Percentiles rank a stretch among this genome's conserved stretches.
These are phyloP conservation scores for Mycena galopus DNA, from an alignment of 768 basidiomycete species.

Conservation along the genomic window DNA sequence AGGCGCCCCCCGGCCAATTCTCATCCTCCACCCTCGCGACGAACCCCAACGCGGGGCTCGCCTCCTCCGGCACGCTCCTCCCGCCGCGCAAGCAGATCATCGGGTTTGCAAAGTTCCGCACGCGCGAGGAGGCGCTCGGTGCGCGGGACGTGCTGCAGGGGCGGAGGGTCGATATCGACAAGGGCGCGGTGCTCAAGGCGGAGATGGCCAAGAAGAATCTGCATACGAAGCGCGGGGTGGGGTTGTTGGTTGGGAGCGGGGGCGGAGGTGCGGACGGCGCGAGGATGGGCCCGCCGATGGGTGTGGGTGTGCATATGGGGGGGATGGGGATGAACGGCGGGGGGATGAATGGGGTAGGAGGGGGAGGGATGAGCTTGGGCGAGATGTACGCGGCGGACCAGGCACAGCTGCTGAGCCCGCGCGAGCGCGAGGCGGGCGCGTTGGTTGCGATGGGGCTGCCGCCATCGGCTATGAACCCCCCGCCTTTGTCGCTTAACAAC, in stretches of 20 bases:
- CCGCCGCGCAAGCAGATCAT: slow-evolving; percentile 95
- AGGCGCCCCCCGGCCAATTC: background rate
- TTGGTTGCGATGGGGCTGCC: slow-evolving; percentile 64
- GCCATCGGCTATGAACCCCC: background rate
- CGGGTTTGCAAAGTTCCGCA: slow-evolving; percentile 96
- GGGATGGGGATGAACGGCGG: slow-evolving; percentile 2
- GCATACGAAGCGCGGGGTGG: slow-evolving; percentile 93
- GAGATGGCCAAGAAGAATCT: slow-evolving; percentile 99
- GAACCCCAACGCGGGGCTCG: no score
- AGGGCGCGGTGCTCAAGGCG: slow-evolving; percentile 93
- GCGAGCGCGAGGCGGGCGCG: slow-evolving; percentile 63
- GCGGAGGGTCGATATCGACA: slow-evolving; percentile 91
- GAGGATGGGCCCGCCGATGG: slow-evolving; percentile 15
- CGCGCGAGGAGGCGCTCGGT: slow-evolving; percentile 86
- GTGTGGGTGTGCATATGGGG: slow-evolving; percentile 13
- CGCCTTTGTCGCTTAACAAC: background rate
- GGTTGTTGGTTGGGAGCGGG: slow-evolving; percentile 66
- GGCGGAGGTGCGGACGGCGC: slow-evolving; percentile 27
- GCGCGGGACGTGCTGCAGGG: slow-evolving; percentile 93
- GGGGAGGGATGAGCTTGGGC: background rate
- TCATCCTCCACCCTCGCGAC: no score
- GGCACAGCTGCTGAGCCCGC: slow-evolving; percentile 48
- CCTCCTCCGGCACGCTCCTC: slow-evolving; percentile 30
- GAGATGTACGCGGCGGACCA: slow-evolving; percentile 40
- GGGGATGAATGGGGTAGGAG: background rate